Base-by-base conservation (phyloP, 805 yeast genomes). In the Candida maris region DNA sequence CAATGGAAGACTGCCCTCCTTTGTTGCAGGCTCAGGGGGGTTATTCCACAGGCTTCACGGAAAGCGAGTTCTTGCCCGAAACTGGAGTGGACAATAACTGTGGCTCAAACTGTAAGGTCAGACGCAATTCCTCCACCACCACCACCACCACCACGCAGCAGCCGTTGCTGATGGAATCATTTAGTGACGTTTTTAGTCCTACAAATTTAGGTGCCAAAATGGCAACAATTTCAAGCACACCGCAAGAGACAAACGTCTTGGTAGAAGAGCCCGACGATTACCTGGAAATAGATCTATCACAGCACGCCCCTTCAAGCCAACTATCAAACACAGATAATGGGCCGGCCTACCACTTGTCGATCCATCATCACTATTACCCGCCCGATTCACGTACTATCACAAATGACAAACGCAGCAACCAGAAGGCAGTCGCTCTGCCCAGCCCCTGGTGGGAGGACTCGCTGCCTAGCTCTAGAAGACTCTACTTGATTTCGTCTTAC, bases 401-500 rank as follows among this genome's bases (percentile, higher is more conserved):
- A 19, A 16, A 15, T 14, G 25, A 17, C 4, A 34, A 25, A 14
- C 20, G 18, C 17, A 23, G 30, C 6, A 3, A 15, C 3, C 19
- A 21, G 8, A 32, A 30, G 9, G 32, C 22, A 15, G 30, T 39
- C 9, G 18, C 32, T 10, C 59, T 80, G 21, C 86, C 86, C 1
- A 62, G 64, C 3, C 84, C 85, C 0, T 79, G 85, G 85, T 71
- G 75, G 5, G 38, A 64, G 5, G 49, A 58, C 5, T 72, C 79
- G 3, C 51, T 62, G 9, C 84, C 86, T 3, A 65, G 61, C 14
- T 76, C 73, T 20, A 70, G 68, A 39, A 57, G 67, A 0, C 76
- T 83, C 5, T 82, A 82, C 49, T 52, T 76, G 19, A 51, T 80
- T 7, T 69, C 81, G 7, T 75, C 88, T 10, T 79, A 81, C 46